phyloP scores from a whole-genome alignment of 768 basidiomycete genomes.

The Podaxis rugospora region DNA sequence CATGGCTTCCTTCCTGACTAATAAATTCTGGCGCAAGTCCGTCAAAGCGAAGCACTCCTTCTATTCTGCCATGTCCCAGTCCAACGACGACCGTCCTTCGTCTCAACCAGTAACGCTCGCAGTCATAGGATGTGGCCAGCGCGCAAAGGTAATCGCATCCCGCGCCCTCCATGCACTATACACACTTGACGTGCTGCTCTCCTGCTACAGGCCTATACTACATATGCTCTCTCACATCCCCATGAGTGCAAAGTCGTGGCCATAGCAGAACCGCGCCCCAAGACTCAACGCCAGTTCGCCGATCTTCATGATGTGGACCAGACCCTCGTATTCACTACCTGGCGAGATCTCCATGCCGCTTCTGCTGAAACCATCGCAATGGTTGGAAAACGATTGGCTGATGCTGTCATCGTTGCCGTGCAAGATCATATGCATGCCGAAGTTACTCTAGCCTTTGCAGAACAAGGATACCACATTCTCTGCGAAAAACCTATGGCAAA shows the following conservation, averaged over 20 bases:
- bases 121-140: slow-evolving; percentile 79
- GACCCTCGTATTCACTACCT: slow-evolving; percentile 67
- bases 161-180: background rate
- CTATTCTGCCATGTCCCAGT: background rate
- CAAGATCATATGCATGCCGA: slow-evolving; percentile 79
- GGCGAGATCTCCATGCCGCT: slow-evolving; percentile 65
- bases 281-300: slow-evolving; percentile 58
- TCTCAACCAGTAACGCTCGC: slow-evolving; percentile 60
- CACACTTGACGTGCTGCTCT: background rate
- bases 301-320: slow-evolving; percentile 53
- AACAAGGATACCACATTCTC: slow-evolving; percentile 82
- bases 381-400: slow-evolving; percentile 68
- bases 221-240: slow-evolving; percentile 58
- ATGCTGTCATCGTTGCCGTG: slow-evolving; percentile 77
- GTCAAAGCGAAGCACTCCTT: slow-evolving; percentile 20
- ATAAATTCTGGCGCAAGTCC: slow-evolving; percentile 31
- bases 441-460: slow-evolving; percentile 68
- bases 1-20: slow-evolving; percentile 29
- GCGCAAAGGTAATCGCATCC: slow-evolving; percentile 53
- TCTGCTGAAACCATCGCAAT: slow-evolving; percentile 63
- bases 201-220: slow-evolving; percentile 50
- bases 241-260: slow-evolving; percentile 72
- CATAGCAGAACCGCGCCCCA: slow-evolving; percentile 77
- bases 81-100: background rate
- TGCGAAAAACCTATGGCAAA: slow-evolving; percentile 96